Evolutionary conservation across 352 stramenopile genomes (phyloP).

Genomic region (Thraustochytrium sp.): DNA sequence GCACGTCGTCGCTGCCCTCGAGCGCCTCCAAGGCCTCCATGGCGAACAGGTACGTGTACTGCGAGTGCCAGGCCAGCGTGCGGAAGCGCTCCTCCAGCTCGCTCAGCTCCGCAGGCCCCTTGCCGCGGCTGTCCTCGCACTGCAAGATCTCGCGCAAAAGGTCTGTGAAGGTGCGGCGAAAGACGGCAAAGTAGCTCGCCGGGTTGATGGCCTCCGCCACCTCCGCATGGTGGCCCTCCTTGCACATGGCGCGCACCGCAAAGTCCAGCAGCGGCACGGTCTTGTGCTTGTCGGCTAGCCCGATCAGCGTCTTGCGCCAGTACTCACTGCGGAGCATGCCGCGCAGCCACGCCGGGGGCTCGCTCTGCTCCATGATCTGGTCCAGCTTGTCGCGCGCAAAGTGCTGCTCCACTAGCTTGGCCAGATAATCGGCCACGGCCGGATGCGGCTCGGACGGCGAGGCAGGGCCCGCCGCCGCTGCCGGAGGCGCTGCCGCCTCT

Average conservation of each 20-base stretch:
- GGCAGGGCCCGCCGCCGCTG: neutral
- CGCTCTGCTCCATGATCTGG: neutral
- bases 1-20: conserved; percentile 21
- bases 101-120: neutral
- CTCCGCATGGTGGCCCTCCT: conserved; percentile 9
- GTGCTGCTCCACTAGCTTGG: conserved; percentile 2
- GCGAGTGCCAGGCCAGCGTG: conserved; percentile 17
- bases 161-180: conserved; percentile 33
- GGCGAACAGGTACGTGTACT: conserved; percentile 38
- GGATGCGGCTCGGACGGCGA: no score
- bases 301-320: conserved; percentile 4
- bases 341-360: neutral
- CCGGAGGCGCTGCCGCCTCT: no score
- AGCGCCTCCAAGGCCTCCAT: conserved; percentile 34
- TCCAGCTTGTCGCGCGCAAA: conserved; percentile 16
- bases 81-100: conserved; percentile 41
- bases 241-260: conserved; percentile 25
- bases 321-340: neutral
- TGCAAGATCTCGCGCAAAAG: conserved; percentile 17
- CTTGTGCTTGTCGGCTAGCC: conserved; percentile 38
- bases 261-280: conserved; percentile 27
- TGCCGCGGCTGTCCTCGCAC: neutral
- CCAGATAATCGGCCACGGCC: neutral
- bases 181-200: conserved; percentile 38
- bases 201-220: conserved; percentile 19